Percentiles rank a stretch among this genome's conserved stretches.
Conservation (phyloP, 2,329 filamentous ascomycete species). For the Coniochaeta pulveracea region DNA sequence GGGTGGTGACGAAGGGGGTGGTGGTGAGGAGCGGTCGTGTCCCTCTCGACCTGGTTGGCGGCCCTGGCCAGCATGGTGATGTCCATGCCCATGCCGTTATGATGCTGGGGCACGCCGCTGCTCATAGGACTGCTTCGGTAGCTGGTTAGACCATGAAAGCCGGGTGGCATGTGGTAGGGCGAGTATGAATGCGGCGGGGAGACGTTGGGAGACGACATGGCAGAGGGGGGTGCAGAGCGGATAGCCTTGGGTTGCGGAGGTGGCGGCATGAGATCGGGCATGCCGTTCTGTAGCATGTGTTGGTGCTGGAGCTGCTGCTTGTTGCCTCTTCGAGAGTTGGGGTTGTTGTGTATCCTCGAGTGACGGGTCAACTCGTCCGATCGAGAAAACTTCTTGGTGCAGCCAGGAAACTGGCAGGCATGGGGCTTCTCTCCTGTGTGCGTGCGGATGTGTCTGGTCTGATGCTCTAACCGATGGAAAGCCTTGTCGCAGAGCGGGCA, state of each 20-base stretch:
- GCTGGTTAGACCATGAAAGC: slow-evolving; percentile 31
- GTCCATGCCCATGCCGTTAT: slow-evolving; percentile 28
- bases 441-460: slow-evolving; percentile 82
- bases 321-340: slow-evolving; percentile 88
- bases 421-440: slow-evolving; percentile 98
- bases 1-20: slow-evolving; percentile 38
- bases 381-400: slow-evolving; percentile 92
- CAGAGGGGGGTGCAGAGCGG: slow-evolving; percentile 78
- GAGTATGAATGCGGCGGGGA: slow-evolving; percentile 87
- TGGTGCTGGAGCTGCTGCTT: slow-evolving; percentile 49
- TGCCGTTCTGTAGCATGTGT: slow-evolving; percentile 28
- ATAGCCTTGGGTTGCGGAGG: slow-evolving; percentile 66
- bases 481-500: slow-evolving; percentile 97
- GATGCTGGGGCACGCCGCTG: slow-evolving; percentile 25
- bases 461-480: slow-evolving; percentile 95
- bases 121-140: slow-evolving; percentile 30
- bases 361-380: slow-evolving; percentile 95
- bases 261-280: slow-evolving; percentile 64
- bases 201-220: slow-evolving; percentile 85
- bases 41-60: slow-evolving; percentile 51
- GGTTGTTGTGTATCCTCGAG: slow-evolving; percentile 97
- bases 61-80: slow-evolving; percentile 51
- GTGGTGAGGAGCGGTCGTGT: slow-evolving; percentile 32
- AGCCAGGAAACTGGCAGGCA: slow-evolving; percentile 87
- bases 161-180: slow-evolving; percentile 45